Evolutionary conservation across 2,329 filamentous ascomycete genomes (phyloP).

Genomic region (Aspergillus bombycis): DNA sequence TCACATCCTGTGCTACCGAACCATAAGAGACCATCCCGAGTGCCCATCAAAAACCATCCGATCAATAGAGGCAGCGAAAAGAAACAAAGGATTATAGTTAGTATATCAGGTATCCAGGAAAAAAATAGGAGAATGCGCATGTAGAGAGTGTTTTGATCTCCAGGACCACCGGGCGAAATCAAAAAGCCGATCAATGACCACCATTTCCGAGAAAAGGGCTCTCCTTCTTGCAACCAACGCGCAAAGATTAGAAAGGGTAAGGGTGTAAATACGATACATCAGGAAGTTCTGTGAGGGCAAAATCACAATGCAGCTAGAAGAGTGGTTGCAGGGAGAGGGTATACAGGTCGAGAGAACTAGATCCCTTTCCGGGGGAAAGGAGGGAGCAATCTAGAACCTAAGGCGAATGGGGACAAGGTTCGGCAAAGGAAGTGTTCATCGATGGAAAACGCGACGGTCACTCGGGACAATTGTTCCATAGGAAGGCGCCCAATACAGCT

Average conservation of each 20-base stretch:
- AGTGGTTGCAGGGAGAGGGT: conserved; percentile 3
- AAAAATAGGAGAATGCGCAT: conserved; percentile 18
- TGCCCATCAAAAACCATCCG: conserved; percentile 2
- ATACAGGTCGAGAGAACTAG: conserved; percentile 11
- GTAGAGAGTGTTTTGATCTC: conserved; percentile 24
- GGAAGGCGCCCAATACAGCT: background rate
- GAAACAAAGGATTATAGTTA: conserved; percentile 24
- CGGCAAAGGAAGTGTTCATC: background rate
- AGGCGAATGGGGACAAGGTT: background rate
- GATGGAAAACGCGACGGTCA: background rate
- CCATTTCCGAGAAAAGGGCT: conserved; percentile 14
- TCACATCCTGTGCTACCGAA: conserved; percentile 2
- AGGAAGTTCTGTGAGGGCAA: conserved; percentile 19
- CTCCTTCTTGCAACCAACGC: conserved; percentile 20
- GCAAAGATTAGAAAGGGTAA: conserved; percentile 24
- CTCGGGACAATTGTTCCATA: conserved; percentile 1
- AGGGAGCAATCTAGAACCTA: background rate
- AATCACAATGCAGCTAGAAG: conserved; percentile 9
- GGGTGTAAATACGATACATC: conserved; percentile 27
- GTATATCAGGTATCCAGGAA: conserved; percentile 27
- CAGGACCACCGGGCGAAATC: conserved; percentile 18
- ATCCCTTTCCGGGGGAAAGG: conserved; percentile 7
- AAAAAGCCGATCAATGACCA: conserved; percentile 12
- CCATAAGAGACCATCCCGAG: background rate
- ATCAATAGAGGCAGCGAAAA: conserved; percentile 15